Evolutionary conservation across 805 yeast genomes (phyloP).

Genomic region (Kodamaea leandrae): DNA sequence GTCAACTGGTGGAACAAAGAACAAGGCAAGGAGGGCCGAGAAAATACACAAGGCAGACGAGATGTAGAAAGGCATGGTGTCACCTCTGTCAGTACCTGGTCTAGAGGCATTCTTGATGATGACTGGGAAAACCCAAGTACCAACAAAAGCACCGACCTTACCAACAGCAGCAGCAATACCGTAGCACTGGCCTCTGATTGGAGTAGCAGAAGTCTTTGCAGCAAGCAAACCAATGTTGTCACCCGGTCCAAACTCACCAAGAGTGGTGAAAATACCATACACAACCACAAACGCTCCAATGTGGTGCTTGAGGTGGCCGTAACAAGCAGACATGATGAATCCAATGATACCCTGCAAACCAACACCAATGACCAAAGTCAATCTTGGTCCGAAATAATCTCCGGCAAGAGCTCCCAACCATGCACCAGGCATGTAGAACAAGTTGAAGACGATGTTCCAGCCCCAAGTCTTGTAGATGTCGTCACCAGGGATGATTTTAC

Average conservation of each 20-base stretch:
- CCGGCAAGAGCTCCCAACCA: slow-evolving; percentile 75
- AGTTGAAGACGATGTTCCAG: slow-evolving; percentile 85
- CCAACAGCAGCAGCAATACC: slow-evolving; percentile 90
- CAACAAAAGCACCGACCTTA: slow-evolving; percentile 87
- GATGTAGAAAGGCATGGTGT: slow-evolving; percentile 76
- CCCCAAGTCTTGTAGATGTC: slow-evolving; percentile 75
- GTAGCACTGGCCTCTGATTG: slow-evolving; percentile 85
- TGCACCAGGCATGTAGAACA: slow-evolving; percentile 88
- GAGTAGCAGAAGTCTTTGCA: slow-evolving; percentile 78
- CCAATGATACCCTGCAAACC: slow-evolving; percentile 73
- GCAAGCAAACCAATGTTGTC: slow-evolving; percentile 85
- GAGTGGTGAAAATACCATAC: slow-evolving; percentile 79
- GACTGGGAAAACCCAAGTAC: slow-evolving; percentile 82
- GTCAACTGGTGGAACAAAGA: slow-evolving; percentile 74
- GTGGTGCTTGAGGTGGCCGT: slow-evolving; percentile 51
- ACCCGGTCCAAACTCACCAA: slow-evolving; percentile 95
- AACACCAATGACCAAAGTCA: slow-evolving; percentile 69
- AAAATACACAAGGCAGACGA: slow-evolving; percentile 72
- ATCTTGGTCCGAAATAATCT: slow-evolving; percentile 84
- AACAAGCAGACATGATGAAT: slow-evolving; percentile 73
- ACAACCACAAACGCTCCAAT: slow-evolving; percentile 79
- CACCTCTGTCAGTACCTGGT: slow-evolving; percentile 48
- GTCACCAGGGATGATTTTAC: slow-evolving; percentile 52
- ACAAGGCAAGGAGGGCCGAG: slow-evolving; percentile 64
- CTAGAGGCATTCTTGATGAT: slow-evolving; percentile 63